Conservation (phyloP, 371 early-diverging fungal species). For the Mortierella sp. region DNA sequence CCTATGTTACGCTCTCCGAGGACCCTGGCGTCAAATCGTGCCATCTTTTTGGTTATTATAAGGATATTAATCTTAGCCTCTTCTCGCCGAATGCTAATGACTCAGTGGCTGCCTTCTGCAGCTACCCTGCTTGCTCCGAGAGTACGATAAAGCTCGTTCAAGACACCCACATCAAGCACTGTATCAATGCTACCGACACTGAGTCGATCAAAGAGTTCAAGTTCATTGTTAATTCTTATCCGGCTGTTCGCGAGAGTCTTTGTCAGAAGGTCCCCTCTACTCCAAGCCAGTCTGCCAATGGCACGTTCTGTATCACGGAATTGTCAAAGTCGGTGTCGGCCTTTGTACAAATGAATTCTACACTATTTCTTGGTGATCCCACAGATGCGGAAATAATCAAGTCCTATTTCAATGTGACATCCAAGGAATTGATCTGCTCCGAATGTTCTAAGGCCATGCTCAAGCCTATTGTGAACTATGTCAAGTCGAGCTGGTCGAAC, state of each 20-base stretch:
- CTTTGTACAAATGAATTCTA: constrained; percentile 20
- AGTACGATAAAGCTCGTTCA: constrained; percentile 27
- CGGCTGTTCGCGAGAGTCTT: constrained; percentile 26
- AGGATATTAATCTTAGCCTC: constrained; percentile 4
- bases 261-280: constrained; percentile 22
- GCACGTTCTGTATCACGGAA: constrained; percentile 39
- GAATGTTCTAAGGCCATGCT: constrained; percentile 46
- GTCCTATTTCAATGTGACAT: constrained; percentile 30
- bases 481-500: constrained; percentile 13
- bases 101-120: constrained; percentile 26
- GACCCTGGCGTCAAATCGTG: constrained; percentile 40
- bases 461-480: constrained; percentile 34
- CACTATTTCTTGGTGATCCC: constrained; percentile 23
- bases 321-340: constrained; percentile 15
- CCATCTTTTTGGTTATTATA: constrained; percentile 21
- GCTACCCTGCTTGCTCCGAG: constrained; percentile 22
- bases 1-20: constrained; percentile 18
- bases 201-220: constrained; percentile 17
- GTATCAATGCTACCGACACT: constrained; percentile 27
- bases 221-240: constrained; percentile 21
- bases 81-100: constrained; percentile 31
- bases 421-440: constrained; percentile 36
- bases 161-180: constrained; percentile 36
- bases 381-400: constrained; percentile 16
- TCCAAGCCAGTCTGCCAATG: constrained; percentile 7